Percentiles rank a stretch among this genome's conserved stretches.
phyloP scores from a whole-genome alignment of 345 rosid genomes.

The Eucalyptus pauciflora region DNA sequence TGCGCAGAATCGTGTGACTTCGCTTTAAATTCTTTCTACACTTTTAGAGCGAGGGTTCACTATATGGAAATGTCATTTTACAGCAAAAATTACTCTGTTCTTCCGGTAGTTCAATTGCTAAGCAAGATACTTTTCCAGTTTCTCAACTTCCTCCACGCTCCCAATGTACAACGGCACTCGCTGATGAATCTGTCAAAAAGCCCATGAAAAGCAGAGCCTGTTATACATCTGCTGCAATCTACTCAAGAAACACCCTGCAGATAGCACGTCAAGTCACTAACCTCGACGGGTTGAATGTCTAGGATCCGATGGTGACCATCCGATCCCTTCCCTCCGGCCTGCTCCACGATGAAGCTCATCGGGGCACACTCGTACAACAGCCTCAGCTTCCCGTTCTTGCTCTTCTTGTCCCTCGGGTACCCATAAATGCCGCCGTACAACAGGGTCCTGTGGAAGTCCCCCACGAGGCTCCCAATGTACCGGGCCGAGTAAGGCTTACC shows the following conservation, averaged over 20 bases:
- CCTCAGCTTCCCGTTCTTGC: constrained; percentile 93
- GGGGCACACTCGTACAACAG: constrained; percentile 93
- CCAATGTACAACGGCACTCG: constrained; percentile 90
- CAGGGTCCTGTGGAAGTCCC: constrained; percentile 84
- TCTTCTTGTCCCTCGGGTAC: constrained; percentile 85
- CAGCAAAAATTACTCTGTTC: not conserved
- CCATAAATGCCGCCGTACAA: constrained; percentile 92
- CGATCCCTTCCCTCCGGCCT: constrained; percentile 98
- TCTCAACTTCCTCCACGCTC: constrained; percentile 83
- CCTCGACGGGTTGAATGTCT: constrained; percentile 79
- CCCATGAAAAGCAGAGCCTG: not conserved
- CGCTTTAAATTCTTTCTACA: not conserved
- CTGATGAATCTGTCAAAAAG: constrained; percentile 59
- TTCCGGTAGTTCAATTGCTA: not conserved
- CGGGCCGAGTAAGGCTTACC: constrained; percentile 89
- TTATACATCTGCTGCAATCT: not conserved
- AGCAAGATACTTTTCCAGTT: constrained; percentile 84
- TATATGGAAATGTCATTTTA: not conserved
- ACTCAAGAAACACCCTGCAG: not conserved
- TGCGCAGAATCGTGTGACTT: not conserved
- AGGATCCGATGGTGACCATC: constrained; percentile 77
- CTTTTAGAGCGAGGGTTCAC: not conserved
- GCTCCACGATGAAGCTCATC: constrained; percentile 91
- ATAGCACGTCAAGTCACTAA: not conserved
- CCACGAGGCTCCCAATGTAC: constrained; percentile 92